Conservation (phyloP, 306 rosid species). For the Oemleria cerasiformis region DNA sequence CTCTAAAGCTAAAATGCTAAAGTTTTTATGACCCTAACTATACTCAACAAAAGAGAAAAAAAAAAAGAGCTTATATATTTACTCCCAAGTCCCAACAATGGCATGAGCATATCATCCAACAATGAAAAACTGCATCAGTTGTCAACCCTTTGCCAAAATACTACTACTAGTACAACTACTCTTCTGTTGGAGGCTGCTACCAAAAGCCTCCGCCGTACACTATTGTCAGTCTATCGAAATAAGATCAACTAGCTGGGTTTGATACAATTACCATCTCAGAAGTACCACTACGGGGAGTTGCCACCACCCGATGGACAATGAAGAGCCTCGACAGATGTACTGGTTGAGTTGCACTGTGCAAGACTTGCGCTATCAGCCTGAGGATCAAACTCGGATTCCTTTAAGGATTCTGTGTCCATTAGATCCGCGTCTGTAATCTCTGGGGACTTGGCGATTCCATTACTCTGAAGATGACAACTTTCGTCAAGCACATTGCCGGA, state of each 20-base stretch:
- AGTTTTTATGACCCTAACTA: not conserved
- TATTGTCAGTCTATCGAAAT: slow-evolving; percentile 24
- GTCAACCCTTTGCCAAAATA: not conserved
- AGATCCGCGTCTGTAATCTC: slow-evolving; percentile 24
- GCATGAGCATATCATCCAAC: not conserved
- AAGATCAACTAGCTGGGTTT: slow-evolving; percentile 47
- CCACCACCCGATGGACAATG: slow-evolving; percentile 42
- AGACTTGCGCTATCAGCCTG: slow-evolving; percentile 36
- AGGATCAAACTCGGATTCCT: slow-evolving; percentile 29
- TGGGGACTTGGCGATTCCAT: slow-evolving; percentile 25
- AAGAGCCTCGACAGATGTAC: slow-evolving; percentile 39
- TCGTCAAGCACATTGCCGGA: not conserved
- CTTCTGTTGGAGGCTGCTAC: slow-evolving; percentile 21
- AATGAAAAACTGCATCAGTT: slow-evolving; percentile 9
- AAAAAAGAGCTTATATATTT: not conserved
- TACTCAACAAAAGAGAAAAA: not conserved
- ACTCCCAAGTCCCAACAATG: slow-evolving; percentile 2
- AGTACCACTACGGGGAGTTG: slow-evolving; percentile 31
- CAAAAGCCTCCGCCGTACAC: slow-evolving; percentile 23
- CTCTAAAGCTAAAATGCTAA: slow-evolving; percentile 9
- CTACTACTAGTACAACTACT: not conserved
- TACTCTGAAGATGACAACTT: slow-evolving; percentile 3
- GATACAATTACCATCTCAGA: slow-evolving; percentile 45
- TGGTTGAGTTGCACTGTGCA: slow-evolving; percentile 33
- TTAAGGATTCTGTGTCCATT: slow-evolving; percentile 14